Percentiles rank a stretch among this genome's conserved stretches.
phyloP scores from a whole-genome alignment of 2,329 filamentous ascomycete species.

The Boeremia exigua region DNA sequence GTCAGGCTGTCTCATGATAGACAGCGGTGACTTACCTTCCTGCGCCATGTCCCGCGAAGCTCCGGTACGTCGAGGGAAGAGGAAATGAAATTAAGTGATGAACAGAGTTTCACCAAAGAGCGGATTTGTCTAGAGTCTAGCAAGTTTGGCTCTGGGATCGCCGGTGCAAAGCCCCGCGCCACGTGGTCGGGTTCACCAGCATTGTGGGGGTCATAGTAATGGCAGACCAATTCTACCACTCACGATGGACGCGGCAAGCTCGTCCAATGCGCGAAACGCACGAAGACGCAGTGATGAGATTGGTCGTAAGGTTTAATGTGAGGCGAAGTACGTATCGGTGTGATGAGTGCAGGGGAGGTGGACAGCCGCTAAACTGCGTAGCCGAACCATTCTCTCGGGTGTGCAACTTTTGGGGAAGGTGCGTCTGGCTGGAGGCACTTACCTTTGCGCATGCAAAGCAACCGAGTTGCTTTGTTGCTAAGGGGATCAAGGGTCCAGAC shows the following conservation, averaged over 20 bases:
- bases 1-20: constrained; percentile 2
- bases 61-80: background rate
- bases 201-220: background rate
- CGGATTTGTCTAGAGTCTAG: background rate
- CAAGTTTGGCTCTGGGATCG: constrained; percentile 12
- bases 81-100: background rate
- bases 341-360: constrained; percentile 6
- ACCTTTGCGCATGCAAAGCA: constrained; percentile 3
- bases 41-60: background rate
- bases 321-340: background rate
- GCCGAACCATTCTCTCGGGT: constrained; percentile 10
- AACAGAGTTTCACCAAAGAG: background rate
- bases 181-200: constrained; percentile 6
- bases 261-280: background rate
- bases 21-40: background rate
- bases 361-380: constrained; percentile 7
- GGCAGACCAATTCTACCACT: background rate
- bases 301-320: background rate
- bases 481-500: background rate
- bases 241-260: background rate
- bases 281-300: background rate
- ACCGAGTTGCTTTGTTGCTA: background rate
- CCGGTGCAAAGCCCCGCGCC: constrained; percentile 5
- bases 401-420: background rate
- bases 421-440: constrained; percentile 3